Base-by-base conservation (phyloP, 2,329 filamentous ascomycete species). In the Talaromyces albobiverticillius region DNA sequence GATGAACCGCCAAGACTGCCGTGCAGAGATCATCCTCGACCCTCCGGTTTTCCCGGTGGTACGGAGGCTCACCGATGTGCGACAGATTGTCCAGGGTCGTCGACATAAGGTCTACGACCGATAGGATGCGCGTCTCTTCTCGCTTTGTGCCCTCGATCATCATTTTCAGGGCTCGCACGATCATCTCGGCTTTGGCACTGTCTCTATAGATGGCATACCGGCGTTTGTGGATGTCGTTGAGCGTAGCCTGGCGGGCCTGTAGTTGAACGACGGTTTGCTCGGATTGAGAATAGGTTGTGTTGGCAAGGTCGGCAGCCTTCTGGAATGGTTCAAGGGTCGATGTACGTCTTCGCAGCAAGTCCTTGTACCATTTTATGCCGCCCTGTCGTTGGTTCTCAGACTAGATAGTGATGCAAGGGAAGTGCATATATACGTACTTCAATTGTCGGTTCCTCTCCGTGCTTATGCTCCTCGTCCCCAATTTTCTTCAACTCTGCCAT, bases 51-150 rank as follows among this genome's bases (percentile, higher is more conserved):
- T 9, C 26, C 14, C 46, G 31, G 34, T 36, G 46, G 22, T 47
- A 47, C 18, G 46, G 46, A 2, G 46, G 46, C 46, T 47, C 46
- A 47, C 46, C 46, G 14, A 36, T 6, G 14, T 47, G 16, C 29
- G 5, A 6, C n/a, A 47, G 13, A 1, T 47, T 18, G 2, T 36
- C 22, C 18, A 47, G 3, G n/a, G 46, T 47, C 2, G 46, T 7
- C 1, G 11, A 10, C 13, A 47, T 10, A 3, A 47, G 29, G 8
- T 36, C 29, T 4, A 10, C 31, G 1, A 47, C 11, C 1, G 46
- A 16, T 6, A 34, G 2, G 20, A 36, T 36, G 4, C 31, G 46
- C 14, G 9, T 7, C 31, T 36, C 29, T 10, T 47, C n/a, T 16
- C 34, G 18, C 29, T 47, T 47, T 36, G 29, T 3, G 3, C 46